A percentile compares a stretch with the other conserved stretches of the same genome.
Conservation (phyloP, 768 basidiomycete genomes). For the Lactarius indigo region DNA sequence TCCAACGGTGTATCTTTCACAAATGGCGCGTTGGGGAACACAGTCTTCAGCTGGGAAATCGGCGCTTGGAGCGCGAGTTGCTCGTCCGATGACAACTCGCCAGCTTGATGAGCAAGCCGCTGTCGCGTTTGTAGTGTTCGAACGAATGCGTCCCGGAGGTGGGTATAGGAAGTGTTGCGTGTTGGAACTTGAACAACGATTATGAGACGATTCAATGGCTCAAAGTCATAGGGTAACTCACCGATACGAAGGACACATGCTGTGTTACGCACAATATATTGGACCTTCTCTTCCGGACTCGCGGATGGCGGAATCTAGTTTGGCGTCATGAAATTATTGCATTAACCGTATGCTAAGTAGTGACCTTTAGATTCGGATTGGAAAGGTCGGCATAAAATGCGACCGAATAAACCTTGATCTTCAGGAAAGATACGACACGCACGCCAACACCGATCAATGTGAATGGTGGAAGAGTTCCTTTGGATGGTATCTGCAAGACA, state of each 20-base stretch:
- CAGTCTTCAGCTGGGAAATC: conserved; percentile 66
- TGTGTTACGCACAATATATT: conserved; percentile 60
- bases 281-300: conserved; percentile 65
- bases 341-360: conserved; percentile 17
- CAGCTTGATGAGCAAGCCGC: conserved; percentile 46
- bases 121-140: conserved; percentile 66
- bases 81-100: conserved; percentile 54
- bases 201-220: background rate
- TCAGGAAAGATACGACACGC: conserved; percentile 83
- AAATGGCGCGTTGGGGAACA: conserved; percentile 69
- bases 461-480: conserved; percentile 56
- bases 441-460: conserved; percentile 82
- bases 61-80: conserved; percentile 57
- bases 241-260: conserved; percentile 75
- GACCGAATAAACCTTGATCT: conserved; percentile 84
- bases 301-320: conserved; percentile 52
- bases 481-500: conserved; percentile 59
- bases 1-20: conserved; percentile 68
- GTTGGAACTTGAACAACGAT: conserved; percentile 59
- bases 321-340: background rate
- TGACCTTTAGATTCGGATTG: conserved; percentile 59
- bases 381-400: conserved; percentile 85
- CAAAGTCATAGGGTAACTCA: conserved; percentile 31
- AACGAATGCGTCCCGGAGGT: conserved; percentile 81
- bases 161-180: conserved; percentile 69